Conservation (phyloP, 2,329 filamentous ascomycete species). For the Scedosporium boydii region DNA sequence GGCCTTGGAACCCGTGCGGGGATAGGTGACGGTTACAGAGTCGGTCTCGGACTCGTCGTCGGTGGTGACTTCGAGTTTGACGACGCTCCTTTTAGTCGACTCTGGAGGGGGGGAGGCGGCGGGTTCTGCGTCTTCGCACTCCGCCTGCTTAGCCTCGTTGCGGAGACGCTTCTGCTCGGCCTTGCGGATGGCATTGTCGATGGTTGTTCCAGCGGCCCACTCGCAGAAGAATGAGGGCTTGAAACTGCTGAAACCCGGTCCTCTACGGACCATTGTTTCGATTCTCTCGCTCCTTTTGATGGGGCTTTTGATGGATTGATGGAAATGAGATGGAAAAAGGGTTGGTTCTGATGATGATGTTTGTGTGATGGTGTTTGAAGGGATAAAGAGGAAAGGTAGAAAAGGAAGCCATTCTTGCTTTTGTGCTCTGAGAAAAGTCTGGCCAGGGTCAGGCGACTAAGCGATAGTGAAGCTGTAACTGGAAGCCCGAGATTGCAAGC, state of each 20-base stretch:
- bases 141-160: not conserved
- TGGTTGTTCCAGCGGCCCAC: conserved; percentile 29
- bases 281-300: not conserved
- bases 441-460: too few relatives aligned
- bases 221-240: conserved; percentile 23
- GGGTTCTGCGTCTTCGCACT: conserved; percentile 10
- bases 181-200: conserved; percentile 18
- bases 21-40: conserved; percentile 37
- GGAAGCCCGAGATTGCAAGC: not conserved
- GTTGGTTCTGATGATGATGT: not conserved
- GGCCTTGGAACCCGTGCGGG: conserved; percentile 19
- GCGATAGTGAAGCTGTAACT: not conserved
- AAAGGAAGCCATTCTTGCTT: too few relatives aligned
- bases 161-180: conserved; percentile 13
- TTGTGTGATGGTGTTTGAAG: not conserved
- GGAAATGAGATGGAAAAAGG: not conserved
- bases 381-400: not conserved
- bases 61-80: conserved; percentile 34
- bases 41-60: conserved; percentile 44
- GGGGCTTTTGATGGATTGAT: not conserved
- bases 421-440: too few relatives aligned
- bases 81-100: conserved; percentile 15
- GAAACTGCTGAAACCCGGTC: not conserved
- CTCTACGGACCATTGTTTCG: not conserved
- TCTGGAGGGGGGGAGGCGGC: conserved; percentile 7